Percentiles rank a stretch among this genome's conserved stretches.
phyloP scores from a whole-genome alignment of 1,284 basidiomycete genomes.

The Afroboletus lepidellus region DNA sequence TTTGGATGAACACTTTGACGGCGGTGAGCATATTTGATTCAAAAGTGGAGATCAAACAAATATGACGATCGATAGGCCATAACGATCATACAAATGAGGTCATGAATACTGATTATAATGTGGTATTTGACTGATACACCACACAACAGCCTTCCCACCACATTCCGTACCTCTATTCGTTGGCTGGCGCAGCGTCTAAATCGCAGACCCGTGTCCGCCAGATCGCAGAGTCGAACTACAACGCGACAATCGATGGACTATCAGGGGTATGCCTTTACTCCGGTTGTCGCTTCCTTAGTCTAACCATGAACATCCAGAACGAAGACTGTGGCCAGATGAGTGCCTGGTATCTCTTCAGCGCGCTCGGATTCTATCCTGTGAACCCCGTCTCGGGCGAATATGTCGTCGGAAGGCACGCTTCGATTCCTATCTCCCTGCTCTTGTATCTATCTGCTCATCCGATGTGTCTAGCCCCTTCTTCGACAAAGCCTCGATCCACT shows the following conservation, averaged over 20 bases:
- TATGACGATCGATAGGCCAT: conserved; percentile 48
- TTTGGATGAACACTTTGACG: conserved; percentile 75
- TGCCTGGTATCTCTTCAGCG: conserved; percentile 82
- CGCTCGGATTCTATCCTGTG: conserved; percentile 83
- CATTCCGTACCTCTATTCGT: conserved; percentile 78
- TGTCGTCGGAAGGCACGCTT: conserved; percentile 63
- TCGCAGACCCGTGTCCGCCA: conserved; percentile 69
- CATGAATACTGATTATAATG: too few relatives aligned
- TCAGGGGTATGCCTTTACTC: conserved; percentile 51
- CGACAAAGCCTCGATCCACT: conserved; percentile 55
- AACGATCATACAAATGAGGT: conserved; percentile 86
- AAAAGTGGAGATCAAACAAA: neutral
- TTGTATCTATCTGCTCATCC: neutral
- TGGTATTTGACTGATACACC: conserved; percentile 5
- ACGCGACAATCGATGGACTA: conserved; percentile 63
- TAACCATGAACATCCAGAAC: conserved; percentile 48
- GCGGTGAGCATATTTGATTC: conserved; percentile 37
- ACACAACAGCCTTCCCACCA: conserved; percentile 74
- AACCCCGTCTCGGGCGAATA: conserved; percentile 76
- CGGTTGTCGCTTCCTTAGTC: neutral
- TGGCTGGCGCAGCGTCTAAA: conserved; percentile 67
- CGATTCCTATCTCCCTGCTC: neutral
- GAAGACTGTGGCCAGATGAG: conserved; percentile 91
- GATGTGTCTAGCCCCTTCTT: conserved; percentile 50
- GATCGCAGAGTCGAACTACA: conserved; percentile 65